Evolutionary conservation across 2,329 filamentous ascomycete genomes (phyloP), one percentile per base, ranked within the genome.

Genomic region (Aspergillus ruber): DNA sequence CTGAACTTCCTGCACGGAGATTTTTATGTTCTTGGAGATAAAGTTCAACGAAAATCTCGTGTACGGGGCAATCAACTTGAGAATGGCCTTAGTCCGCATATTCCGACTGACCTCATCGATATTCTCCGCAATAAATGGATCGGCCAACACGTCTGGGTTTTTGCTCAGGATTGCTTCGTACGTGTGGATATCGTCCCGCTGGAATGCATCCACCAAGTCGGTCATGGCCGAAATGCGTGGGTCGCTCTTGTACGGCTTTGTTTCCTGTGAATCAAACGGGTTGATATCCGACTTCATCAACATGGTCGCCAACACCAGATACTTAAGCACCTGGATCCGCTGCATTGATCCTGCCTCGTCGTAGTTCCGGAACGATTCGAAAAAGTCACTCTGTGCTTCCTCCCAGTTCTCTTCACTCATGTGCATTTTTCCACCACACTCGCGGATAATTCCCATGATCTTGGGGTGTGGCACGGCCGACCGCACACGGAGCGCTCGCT

Each of bases 321-420:
- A 98, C 72, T 96, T 97, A 58, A 98, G 81, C 13, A 97, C 93
- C 69, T 97, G 91, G 58, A 97, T 97, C 42, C 93, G 83, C 69
- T 97, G 91, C 61, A 96, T 80, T 21, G 90, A 96, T 41, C 93
- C 93, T 36, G 93, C 93, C 74, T 98, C 93, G 66, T 98, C 93
- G 72, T 97, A 98, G 73, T 96, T 97, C 48, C 90, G 87, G 76
- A 98, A 98, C 1, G 91, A 95, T 68, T 98, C 93, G 69, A 96
- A 96, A 70, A 98, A 98, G 74, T 97, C 93, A 59, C 84, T 91
- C 71, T 97, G 90, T 1, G 93, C 93, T 62, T 90, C 88, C 67
- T 93, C 89, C 93, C 93, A 98, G 67, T 97, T 97, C 74, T 97
- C 93, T 76, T 98, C 93, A 68, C 88, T 93, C 93, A 98, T 97